Conservation (phyloP, 805 yeast genomes). For the Candida argentea region DNA sequence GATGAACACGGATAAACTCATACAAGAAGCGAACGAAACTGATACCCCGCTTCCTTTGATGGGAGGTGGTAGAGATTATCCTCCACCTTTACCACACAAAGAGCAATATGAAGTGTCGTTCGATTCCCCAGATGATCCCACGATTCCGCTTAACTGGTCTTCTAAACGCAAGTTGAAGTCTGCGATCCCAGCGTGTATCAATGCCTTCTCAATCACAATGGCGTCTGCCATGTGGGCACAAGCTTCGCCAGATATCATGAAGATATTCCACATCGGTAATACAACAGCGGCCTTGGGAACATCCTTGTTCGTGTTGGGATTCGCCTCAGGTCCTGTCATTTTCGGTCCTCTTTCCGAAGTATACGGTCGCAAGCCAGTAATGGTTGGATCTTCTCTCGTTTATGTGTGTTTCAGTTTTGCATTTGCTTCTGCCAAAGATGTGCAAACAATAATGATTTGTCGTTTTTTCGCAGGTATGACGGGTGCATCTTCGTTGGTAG, state of each 20-base stretch:
- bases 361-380: slow-evolving; percentile 31
- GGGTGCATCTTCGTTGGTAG: slow-evolving; percentile 81
- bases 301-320: slow-evolving; percentile 81
- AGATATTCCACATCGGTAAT: slow-evolving; percentile 46
- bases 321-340: slow-evolving; percentile 83
- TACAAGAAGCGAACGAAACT: slow-evolving; percentile 12
- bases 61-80: slow-evolving; percentile 61
- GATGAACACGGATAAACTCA: slow-evolving; percentile 12
- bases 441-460: slow-evolving; percentile 68
- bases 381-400: slow-evolving; percentile 29
- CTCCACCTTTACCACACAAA: slow-evolving; percentile 48
- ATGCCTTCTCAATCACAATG: slow-evolving; percentile 13
- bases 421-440: slow-evolving; percentile 65
- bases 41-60: slow-evolving; percentile 33
- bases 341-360: slow-evolving; percentile 9
- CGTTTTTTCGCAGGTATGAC: slow-evolving; percentile 73
- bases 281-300: slow-evolving; percentile 70
- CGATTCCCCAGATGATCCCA: slow-evolving; percentile 73
- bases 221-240: slow-evolving; percentile 48
- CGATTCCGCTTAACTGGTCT: slow-evolving; percentile 66
- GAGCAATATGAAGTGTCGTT: slow-evolving; percentile 56
- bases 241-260: slow-evolving; percentile 39
- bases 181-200: slow-evolving; percentile 4
- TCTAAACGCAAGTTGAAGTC: slow-evolving; percentile 9
- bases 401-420: slow-evolving; percentile 40